These are phyloP conservation scores for Chlorella sp. DNA, from an alignment of 139 green algal species.

Conservation along the genomic window DNA sequence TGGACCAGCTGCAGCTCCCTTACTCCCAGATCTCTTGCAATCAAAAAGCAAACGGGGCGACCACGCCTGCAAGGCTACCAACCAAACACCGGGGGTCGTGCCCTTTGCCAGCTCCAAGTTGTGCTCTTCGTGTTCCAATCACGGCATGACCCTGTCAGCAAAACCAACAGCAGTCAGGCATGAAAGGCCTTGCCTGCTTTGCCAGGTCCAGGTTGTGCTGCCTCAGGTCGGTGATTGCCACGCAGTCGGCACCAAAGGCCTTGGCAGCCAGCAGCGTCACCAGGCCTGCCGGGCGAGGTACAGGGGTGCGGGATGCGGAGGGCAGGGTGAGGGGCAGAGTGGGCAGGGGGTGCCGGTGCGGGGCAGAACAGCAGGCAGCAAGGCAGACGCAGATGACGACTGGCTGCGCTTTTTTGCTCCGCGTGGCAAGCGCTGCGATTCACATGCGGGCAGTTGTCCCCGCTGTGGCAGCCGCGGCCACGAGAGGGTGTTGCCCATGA, in stretches of 20 bases:
- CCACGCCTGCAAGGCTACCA: no score
- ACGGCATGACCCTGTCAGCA: no score
- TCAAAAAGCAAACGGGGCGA: no score
- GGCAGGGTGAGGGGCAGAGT: background rate
- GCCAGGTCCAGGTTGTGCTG: constrained; percentile 13
- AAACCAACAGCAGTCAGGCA: no score
- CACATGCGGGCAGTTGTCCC: background rate
- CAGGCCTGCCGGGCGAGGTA: constrained; percentile 47
- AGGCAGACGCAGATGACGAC: no score
- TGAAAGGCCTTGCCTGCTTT: background rate
- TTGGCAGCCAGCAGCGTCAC: constrained; percentile 57
- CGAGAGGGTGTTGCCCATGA: no score
- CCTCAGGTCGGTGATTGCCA: constrained; percentile 61
- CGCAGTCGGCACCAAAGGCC: constrained; percentile 57
- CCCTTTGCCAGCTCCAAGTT: no score
- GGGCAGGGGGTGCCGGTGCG: background rate
- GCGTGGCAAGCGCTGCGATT: no score
- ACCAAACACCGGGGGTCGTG: background rate
- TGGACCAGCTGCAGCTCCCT: background rate
- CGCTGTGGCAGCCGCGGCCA: no score
- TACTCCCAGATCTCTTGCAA: background rate
- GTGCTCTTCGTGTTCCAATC: no score
- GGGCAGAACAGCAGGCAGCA: background rate
- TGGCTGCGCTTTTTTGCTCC: no score
- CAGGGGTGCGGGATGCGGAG: background rate